These are phyloP conservation scores for Collariella sp. DNA, from an alignment of 495 filamentous ascomycete genomes.

Conservation along the genomic window DNA sequence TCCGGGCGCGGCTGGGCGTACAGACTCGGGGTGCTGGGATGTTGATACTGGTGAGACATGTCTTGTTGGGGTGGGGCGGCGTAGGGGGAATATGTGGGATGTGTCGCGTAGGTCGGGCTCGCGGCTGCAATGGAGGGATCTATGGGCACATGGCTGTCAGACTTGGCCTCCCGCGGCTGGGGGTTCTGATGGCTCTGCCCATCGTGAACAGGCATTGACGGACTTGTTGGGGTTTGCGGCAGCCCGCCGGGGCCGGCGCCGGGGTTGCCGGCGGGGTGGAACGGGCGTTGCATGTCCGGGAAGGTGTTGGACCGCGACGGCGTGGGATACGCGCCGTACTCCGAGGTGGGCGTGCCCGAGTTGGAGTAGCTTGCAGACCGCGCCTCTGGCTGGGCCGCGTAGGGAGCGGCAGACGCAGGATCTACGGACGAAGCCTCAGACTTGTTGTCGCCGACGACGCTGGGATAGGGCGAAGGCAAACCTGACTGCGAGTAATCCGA, in stretches of 20 bases:
- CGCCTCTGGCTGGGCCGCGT: conserved; percentile 65
- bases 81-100: conserved; percentile 72
- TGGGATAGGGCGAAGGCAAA: conserved; percentile 81
- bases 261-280: conserved; percentile 64
- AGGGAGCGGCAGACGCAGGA: conserved; percentile 74
- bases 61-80: conserved; percentile 69
- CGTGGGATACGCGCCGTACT: conserved; percentile 74
- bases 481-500: conserved; percentile 97
- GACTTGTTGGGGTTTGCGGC: conserved; percentile 91
- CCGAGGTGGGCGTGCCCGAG: conserved; percentile 77
- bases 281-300: conserved; percentile 63
- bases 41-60: conserved; percentile 64
- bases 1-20: conserved; percentile 66
- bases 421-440: conserved; percentile 81
- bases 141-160: conserved; percentile 96
- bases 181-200: conserved; percentile 59
- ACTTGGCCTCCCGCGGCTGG: conserved; percentile 56
- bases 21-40: conserved; percentile 43
- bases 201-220: conserved; percentile 77
- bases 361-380: conserved; percentile 62
- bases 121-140: conserved; percentile 93
- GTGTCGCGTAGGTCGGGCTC: conserved; percentile 74
- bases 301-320: conserved; percentile 73
- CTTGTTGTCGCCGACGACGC: conserved; percentile 56
- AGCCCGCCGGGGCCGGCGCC: conserved; percentile 76